These are phyloP conservation scores for Anisogramma anomala DNA, from an alignment of 2,329 filamentous ascomycete genomes.

Conservation along the genomic window DNA sequence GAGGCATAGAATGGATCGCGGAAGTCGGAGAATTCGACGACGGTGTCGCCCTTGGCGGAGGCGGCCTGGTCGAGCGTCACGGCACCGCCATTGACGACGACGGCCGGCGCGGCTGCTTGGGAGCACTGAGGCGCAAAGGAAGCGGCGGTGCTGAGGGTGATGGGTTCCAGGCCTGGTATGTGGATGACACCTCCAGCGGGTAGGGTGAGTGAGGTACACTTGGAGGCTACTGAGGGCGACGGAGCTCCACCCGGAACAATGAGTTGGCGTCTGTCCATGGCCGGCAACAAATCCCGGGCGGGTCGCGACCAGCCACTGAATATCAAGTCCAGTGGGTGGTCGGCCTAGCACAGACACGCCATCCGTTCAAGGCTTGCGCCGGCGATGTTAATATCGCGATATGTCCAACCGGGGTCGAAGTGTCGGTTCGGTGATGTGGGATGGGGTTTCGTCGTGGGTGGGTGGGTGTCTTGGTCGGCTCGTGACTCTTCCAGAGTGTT, in stretches of 20 bases:
- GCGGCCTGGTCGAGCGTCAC: slow-evolving; percentile 22
- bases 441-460: too few relatives aligned
- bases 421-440: background rate
- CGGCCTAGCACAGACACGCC: slow-evolving; percentile 9
- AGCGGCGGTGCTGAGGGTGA: slow-evolving; percentile 48
- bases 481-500: too few relatives aligned
- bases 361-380: slow-evolving; percentile 5
- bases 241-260: slow-evolving; percentile 14
- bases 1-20: slow-evolving; percentile 88
- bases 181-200: slow-evolving; percentile 36
- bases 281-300: slow-evolving; percentile 12
- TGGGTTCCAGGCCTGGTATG: slow-evolving; percentile 39
- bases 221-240: slow-evolving; percentile 13
- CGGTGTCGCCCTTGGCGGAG: slow-evolving; percentile 17
- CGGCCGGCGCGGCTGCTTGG: slow-evolving; percentile 27
- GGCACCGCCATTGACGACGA: slow-evolving; percentile 31
- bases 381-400: background rate
- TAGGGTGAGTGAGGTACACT: slow-evolving; percentile 23
- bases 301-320: slow-evolving; percentile 19
- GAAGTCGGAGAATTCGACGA: slow-evolving; percentile 48
- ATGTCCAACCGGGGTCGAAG: background rate
- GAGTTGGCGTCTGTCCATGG: slow-evolving; percentile 19
- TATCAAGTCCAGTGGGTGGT: slow-evolving; percentile 7
- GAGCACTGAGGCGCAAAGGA: slow-evolving; percentile 49
- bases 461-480: too few relatives aligned